Evolutionary conservation across 2,329 filamentous ascomycete genomes (phyloP), one percentile per base, ranked within the genome.

Genomic region (Fragosphaeria purpurea): DNA sequence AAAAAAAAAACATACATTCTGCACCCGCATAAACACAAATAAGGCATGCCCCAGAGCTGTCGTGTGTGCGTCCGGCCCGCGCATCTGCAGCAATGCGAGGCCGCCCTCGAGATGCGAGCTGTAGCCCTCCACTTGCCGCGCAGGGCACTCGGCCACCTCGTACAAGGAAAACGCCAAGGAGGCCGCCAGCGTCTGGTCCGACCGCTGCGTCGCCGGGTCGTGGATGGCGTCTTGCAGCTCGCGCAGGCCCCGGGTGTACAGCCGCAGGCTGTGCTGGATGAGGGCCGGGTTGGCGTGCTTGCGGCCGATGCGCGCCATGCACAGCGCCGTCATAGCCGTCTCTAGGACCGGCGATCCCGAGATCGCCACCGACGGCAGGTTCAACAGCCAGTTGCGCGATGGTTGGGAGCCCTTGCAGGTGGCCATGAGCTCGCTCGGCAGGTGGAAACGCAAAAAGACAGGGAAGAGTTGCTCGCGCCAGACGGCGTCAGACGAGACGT

Each of bases 71-170:
- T 44, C 53, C 4, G 58, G 50, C 0, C 58, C 59, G n/a, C 58
- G 55, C 44, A 54, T 50, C 42, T 54, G 44, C 22, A 61, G 50
- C 12, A 61, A 52, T 13, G 51, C 45, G 41, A 61, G 48, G 11
- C 52, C 51, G 13, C 59, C 59, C 3, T 32, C 30, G 35, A 57
- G 55, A 47, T 61, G 59, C 5, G 57, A 51, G 47, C 41, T n/a
- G 45, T 57, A 60, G 11, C 39, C 59, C 40, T 53, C 40, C 2
- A 44, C 6, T 11, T 33, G 52, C 1, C 34, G 39, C 2, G 51
- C 44, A 0, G 59, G 58, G 13, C 57, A 59, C 47, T 59, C 58
- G 46, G 50, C 49, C 22, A 60, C 41, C 52, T 61, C 59, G 51
- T 58, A 61, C 47, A 57, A 39, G 32, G 57, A 45, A 33, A 59